These are phyloP conservation scores for Fusarium scirpi DNA, from an alignment of 2,329 filamentous ascomycete genomes.

Conservation along the genomic window DNA sequence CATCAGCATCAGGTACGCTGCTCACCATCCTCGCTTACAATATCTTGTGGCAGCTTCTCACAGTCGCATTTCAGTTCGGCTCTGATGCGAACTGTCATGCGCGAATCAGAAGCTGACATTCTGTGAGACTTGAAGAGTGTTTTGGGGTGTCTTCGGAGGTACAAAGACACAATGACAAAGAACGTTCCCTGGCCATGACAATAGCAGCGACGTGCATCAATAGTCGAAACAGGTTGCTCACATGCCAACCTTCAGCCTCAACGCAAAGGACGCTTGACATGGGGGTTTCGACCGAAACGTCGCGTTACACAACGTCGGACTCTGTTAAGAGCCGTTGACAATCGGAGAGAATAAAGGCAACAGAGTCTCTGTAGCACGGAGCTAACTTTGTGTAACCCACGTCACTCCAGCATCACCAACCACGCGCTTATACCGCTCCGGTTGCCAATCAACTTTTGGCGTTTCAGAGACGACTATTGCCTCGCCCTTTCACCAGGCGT, in stretches of 20 bases:
- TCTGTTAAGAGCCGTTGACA: not conserved
- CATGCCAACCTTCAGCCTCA: conserved; percentile 33
- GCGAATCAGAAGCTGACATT: conserved; percentile 4
- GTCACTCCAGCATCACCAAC: conserved; percentile 22
- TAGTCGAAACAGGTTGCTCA: conserved; percentile 30
- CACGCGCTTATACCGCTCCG: conserved; percentile 6
- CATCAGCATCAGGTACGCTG: conserved; percentile 21
- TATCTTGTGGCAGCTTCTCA: conserved; percentile 1
- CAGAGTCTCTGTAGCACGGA: conserved; percentile 15
- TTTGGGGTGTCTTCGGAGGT: conserved; percentile 23
- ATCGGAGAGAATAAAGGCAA: conserved; percentile 3
- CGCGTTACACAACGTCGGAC: conserved; percentile 16
- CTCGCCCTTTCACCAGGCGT: conserved; percentile 3
- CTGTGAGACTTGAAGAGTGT: conserved; percentile 26
- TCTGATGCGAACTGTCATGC: conserved; percentile 19
- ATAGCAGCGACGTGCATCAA: conserved; percentile 36
- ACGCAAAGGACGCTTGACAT: conserved; percentile 15
- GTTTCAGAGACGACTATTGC: conserved; percentile 6
- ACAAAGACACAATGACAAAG: conserved; percentile 17
- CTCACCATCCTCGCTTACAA: conserved; percentile 29
- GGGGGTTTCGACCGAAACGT: conserved; percentile 14
- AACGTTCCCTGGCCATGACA: not conserved
- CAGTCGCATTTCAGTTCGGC: not conserved
- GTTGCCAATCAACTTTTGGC: conserved; percentile 10
- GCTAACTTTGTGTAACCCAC: conserved; percentile 23